Percentiles rank a stretch among this genome's conserved stretches.
Conservation (phyloP, 176 grass and related monocot genomes). For the Bothriochloa decipiens region DNA sequence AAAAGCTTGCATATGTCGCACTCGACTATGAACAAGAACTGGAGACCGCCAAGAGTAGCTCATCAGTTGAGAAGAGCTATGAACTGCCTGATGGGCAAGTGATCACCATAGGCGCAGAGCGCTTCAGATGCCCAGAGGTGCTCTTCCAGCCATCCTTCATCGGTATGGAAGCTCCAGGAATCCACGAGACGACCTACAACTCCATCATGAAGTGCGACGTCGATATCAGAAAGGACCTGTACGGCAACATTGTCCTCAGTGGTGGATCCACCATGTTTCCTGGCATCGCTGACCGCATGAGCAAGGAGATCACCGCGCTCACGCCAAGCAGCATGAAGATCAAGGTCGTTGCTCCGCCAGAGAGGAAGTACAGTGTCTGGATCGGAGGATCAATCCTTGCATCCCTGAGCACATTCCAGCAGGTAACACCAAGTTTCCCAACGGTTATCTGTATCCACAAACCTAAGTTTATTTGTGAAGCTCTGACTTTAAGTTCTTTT, state of each 20-base stretch:
- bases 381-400: conserved; percentile 89
- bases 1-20: conserved; percentile 80
- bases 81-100: conserved; percentile 86
- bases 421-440: conserved; percentile 43
- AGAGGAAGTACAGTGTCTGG: conserved; percentile 96
- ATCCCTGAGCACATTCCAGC: conserved; percentile 88
- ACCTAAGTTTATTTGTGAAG: neutral
- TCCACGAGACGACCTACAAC: conserved; percentile 80
- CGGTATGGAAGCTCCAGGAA: conserved; percentile 82
- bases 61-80: conserved; percentile 77
- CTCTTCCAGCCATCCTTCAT: conserved; percentile 93
- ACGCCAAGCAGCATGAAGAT: conserved; percentile 91
- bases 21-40: conserved; percentile 89
- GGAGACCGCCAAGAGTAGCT: conserved; percentile 74
- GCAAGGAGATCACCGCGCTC: conserved; percentile 83
- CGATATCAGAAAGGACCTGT: conserved; percentile 87
- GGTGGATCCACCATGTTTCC: conserved; percentile 92
- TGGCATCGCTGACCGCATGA: conserved; percentile 83
- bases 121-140: conserved; percentile 90
- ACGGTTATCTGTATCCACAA: neutral
- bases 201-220: conserved; percentile 94
- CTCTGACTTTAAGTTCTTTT: conserved; percentile 15
- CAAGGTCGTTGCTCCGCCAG: conserved; percentile 80
- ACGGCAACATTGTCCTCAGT: conserved; percentile 88
- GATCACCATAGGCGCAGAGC: conserved; percentile 84